Conservation (phyloP, 1,284 basidiomycete species). For the Malassezia yamatoensis region DNA sequence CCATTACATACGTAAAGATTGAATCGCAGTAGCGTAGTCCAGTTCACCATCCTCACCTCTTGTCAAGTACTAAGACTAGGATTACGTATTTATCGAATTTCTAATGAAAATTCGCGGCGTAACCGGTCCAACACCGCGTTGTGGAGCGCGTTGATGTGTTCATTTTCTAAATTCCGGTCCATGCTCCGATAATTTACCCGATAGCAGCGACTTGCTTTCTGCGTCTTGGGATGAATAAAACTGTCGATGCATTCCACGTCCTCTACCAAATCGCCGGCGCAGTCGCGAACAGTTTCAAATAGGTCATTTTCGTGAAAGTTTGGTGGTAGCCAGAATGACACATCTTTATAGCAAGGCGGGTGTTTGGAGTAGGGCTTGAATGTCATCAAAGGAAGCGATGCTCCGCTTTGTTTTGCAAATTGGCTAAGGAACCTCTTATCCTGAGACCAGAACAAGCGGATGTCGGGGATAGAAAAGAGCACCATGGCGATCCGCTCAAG, state of each 20-base stretch:
- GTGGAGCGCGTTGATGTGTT: constrained; percentile 75
- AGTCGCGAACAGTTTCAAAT: constrained; percentile 83
- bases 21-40: constrained; percentile 7
- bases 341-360: constrained; percentile 46
- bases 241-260: constrained; percentile 81
- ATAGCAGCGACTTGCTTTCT: constrained; percentile 70
- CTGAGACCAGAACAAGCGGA: constrained; percentile 94
- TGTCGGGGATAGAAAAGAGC: constrained; percentile 90
- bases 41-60: constrained; percentile 6
- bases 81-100: constrained; percentile 24
- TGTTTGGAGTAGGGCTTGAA: constrained; percentile 45
- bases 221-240: constrained; percentile 82
- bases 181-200: constrained; percentile 90
- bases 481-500: constrained; percentile 98
- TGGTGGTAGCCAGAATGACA: constrained; percentile 56
- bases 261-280: constrained; percentile 82
- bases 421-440: constrained; percentile 81
- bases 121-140: constrained; percentile 50
- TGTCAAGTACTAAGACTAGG: background rate
- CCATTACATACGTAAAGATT: constrained; percentile 3
- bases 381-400: constrained; percentile 54
- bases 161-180: constrained; percentile 86
- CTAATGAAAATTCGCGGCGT: constrained; percentile 48
- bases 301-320: constrained; percentile 87
- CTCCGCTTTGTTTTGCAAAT: constrained; percentile 54